These are phyloP conservation scores for Metarhizium guizhouense DNA, from an alignment of 2,329 filamentous ascomycete genomes.

Conservation along the genomic window DNA sequence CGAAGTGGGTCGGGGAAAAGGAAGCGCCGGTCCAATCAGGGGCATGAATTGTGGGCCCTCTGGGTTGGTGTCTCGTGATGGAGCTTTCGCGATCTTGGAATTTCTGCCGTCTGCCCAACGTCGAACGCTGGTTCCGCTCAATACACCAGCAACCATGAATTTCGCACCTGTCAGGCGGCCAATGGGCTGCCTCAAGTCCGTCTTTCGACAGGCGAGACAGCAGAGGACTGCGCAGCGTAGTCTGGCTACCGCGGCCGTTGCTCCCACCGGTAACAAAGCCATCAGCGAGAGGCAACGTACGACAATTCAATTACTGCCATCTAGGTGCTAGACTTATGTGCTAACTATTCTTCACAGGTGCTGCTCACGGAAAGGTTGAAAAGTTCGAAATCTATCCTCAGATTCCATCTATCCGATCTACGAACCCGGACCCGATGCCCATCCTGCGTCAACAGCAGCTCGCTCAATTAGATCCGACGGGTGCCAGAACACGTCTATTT, in stretches of 20 bases:
- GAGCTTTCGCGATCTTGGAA: constrained; percentile 1
- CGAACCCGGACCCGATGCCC: constrained; percentile 58
- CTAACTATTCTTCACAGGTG: constrained; percentile 17
- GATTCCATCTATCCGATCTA: constrained; percentile 42
- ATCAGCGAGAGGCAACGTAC: constrained; percentile 27
- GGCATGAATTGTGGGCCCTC: constrained; percentile 9
- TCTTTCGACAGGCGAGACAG: constrained; percentile 49
- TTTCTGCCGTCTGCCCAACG: neutral
- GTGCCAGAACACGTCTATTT: constrained; percentile 75
- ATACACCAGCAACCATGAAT: constrained; percentile 42
- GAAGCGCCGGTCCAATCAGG: constrained; percentile 28
- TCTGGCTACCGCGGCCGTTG: constrained; percentile 32
- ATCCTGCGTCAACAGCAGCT: constrained; percentile 62
- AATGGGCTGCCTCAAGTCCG: constrained; percentile 59
- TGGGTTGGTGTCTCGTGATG: neutral
- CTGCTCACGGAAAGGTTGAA: constrained; percentile 24
- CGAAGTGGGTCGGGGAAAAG: constrained; percentile 20
- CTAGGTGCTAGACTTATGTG: neutral
- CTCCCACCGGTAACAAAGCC: constrained; percentile 15
- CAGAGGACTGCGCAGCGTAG: constrained; percentile 35
- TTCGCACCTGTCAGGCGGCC: constrained; percentile 54
- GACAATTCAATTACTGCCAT: constrained; percentile 5
- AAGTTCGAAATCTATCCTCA: constrained; percentile 47
- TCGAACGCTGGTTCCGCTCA: constrained; percentile 6
- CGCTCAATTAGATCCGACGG: constrained; percentile 70